Evolutionary conservation across 768 basidiomycete genomes (phyloP), one percentile per base, ranked within the genome.

Genomic region (Rhizopogon roseolus): DNA sequence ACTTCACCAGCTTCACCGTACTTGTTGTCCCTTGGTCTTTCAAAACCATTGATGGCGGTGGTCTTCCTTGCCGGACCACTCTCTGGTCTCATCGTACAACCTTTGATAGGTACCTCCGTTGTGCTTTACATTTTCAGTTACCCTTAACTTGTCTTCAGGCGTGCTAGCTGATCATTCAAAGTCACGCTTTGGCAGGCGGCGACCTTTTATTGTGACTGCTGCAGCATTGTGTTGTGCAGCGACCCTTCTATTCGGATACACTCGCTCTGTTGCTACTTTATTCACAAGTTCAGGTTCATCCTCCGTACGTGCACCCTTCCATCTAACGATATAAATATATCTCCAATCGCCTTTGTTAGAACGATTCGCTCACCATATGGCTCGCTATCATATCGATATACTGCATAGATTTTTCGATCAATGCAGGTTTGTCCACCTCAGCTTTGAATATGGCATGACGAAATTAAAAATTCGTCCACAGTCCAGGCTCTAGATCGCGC

Each of bases 1-100:
- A 55, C 32, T 32, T 57, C 22, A 17, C 22, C 48, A 84, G 85
- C 81, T n/a, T 84, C 93, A 0, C 95, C 94, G 0, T 98, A 96
- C 69, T 79, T 98, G 2, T 76, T 94, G 50, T 91, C 92, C 0
- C 82, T 97, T 0, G 95, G 95, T 13, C 73, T 97, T 11, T 83
- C 87, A 2, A 96, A 93, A 69, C 86, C 89, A 2, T 76, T 79
- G 56, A 92, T 97, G 84, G 87, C 93, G 0, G 76, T 92, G 19
- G 95, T 97, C 10, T 94, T 98, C 66, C 78, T 96, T 42, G 95
- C 95, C 2, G 95, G 94, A 0, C 95, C 93, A 1, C 72, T 95
- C 6, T 92, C 89, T 0, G 95, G 94, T 2, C 79, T 98, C 19
- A 75, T 98, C 43, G 88, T 96, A 59, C 95, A 98, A 64, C 96